Conservation (phyloP, 2,329 filamentous ascomycete genomes). For the Trichothecium roseum region DNA sequence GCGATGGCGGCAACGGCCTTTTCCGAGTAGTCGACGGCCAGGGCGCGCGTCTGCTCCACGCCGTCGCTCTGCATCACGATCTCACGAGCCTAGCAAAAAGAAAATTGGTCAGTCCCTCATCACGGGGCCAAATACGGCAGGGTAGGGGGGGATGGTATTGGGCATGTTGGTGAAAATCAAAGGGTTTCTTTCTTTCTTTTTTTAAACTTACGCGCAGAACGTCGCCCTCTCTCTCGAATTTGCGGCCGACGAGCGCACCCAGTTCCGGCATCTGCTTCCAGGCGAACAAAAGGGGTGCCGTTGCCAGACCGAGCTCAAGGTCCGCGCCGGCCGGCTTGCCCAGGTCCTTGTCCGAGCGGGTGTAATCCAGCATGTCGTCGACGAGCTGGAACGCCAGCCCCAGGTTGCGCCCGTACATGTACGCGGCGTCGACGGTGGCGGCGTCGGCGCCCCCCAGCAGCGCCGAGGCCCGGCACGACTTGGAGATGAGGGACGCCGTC, state of each 20-base stretch:
- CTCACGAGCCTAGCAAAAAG: constrained; percentile 68
- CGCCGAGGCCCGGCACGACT: constrained; percentile 85
- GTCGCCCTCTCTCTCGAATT: constrained; percentile 77
- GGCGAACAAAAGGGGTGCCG: constrained; percentile 86
- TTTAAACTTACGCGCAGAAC: constrained; percentile 70
- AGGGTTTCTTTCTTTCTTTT: not conserved
- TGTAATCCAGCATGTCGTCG: constrained; percentile 97
- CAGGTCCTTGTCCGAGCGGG: constrained; percentile 69
- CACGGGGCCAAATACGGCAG: too few species aligned
- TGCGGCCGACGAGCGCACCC: constrained; percentile 80
- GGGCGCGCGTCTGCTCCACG: constrained; percentile 79
- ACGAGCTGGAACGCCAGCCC: constrained; percentile 95
- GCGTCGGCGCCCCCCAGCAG: constrained; percentile 69
- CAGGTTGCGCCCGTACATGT: constrained; percentile 85
- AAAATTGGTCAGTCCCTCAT: constrained; percentile 3
- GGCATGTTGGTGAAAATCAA: not conserved
- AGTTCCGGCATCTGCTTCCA: constrained; percentile 85
- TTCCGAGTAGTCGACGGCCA: constrained; percentile 85
- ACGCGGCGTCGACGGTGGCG: constrained; percentile 81
- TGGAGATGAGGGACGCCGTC: constrained; percentile 89
- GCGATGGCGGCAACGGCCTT: constrained; percentile 79
- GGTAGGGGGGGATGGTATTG: too few species aligned
- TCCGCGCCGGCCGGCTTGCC: constrained; percentile 95
- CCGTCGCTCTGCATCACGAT: constrained; percentile 77
- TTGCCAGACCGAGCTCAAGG: constrained; percentile 84